Percentiles rank a stretch among this genome's conserved stretches.
phyloP scores from a whole-genome alignment of 2,329 filamentous ascomycete genomes.

The Ascochyta lentis region DNA sequence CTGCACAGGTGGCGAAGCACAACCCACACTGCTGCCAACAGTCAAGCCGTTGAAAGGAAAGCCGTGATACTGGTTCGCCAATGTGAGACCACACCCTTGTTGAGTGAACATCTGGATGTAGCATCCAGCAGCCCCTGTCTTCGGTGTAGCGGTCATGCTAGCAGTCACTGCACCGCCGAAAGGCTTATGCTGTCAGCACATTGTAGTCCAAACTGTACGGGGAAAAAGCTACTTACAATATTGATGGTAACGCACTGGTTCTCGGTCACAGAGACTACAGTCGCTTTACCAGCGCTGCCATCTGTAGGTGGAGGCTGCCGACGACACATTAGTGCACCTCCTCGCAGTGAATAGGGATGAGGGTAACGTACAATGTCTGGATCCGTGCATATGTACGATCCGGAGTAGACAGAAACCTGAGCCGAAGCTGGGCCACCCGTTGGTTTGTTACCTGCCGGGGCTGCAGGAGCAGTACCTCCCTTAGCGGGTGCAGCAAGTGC shows the following conservation, averaged over 20 bases:
- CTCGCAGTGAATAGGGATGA: not conserved
- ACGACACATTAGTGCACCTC: not conserved
- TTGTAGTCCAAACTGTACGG: not conserved
- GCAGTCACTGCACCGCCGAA: slow-evolving; percentile 9
- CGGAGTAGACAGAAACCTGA: not conserved
- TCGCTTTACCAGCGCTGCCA: not conserved
- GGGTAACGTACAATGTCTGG: not conserved
- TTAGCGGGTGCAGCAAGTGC: not conserved
- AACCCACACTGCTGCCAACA: not conserved
- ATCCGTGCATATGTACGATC: not conserved
- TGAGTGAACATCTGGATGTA: slow-evolving; percentile 1
- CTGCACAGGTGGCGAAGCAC: not conserved
- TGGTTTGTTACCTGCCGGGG: not conserved
- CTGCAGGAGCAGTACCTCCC: not conserved
- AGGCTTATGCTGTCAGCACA: not conserved
- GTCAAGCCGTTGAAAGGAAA: slow-evolving; percentile 2
- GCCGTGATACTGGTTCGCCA: slow-evolving; percentile 3
- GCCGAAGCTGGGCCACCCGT: not conserved
- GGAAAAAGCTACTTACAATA: not conserved
- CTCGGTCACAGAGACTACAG: not conserved
- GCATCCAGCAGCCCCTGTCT: slow-evolving; percentile 2
- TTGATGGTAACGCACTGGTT: not conserved
- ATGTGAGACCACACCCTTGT: not conserved
- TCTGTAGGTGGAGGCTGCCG: not conserved
- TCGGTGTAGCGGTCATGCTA: not conserved